Base-by-base conservation (phyloP, 257 asterid species). In the Thymus mandschuricus region DNA sequence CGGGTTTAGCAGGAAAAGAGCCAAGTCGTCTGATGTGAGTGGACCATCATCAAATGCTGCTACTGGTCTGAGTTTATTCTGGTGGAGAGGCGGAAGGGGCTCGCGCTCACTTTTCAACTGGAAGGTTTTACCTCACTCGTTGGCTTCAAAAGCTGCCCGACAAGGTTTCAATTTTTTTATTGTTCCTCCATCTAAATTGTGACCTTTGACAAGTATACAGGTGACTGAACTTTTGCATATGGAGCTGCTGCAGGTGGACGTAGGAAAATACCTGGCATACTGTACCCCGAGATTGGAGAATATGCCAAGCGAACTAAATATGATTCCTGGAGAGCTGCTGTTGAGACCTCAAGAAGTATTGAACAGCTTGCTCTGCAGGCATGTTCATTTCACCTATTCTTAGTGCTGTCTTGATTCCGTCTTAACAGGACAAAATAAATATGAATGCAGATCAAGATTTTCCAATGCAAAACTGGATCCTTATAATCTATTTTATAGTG, bases 21-120 rank as follows among this genome's bases (percentile, higher is more conserved):
- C 81, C 41, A 83, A 85, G 73, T 70, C 80, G 69, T 78, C 84
- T 45, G 91, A 82, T 68, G 82, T 49, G 64, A 34, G 71, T 8
- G 60, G 75, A 57, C 83, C 89, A 60, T 76, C 91, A 75, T 79
- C 92, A 43, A 90, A 80, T 79, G 81, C 88, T 72, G 87, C 83
- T 12, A 62, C 81, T 70, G 96, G 98, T 60, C 81, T 79, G 75
- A 79, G 89, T 80, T 83, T 83, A 72, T 91, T 89, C 79, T 95
- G 99, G 99, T 90, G 98, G 99, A 89, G 98, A 80, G 99, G 99
- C 70, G 95, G 97, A 69, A 84, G 85, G 78, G 85, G 84, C 71
- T 95, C 99, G n/a, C 87, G 95, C 56, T 69, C 60, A 75, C 86
- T 95, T 70, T 88, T 95, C 81, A 85, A 75, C 76, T 90, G 92